Evolutionary conservation across 139 green algal genomes (phyloP), one percentile per base, ranked within the genome.

Genomic region (Eudorina sp.): DNA sequence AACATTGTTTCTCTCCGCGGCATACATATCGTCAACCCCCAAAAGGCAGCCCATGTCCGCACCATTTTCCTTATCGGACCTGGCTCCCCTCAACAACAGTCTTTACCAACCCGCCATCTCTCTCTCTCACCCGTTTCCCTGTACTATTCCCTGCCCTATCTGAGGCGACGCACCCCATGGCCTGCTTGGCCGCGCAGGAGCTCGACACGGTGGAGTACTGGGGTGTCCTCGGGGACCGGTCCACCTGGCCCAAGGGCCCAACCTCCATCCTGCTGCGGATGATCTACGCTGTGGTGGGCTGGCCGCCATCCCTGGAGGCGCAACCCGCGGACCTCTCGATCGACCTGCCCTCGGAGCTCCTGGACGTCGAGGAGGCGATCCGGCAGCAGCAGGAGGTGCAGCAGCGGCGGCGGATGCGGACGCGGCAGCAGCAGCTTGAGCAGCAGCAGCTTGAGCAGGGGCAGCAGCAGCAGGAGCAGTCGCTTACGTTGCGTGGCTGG

Each of bases 131-230:
- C n/a, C n/a, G n/a, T n/a, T n/a, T n/a, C n/a, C n/a, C n/a, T n/a
- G n/a, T n/a, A n/a, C n/a, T n/a, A n/a, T n/a, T n/a, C n/a, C n/a
- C n/a, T n/a, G n/a, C n/a, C n/a, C n/a, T n/a, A n/a, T n/a, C n/a
- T n/a, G n/a, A n/a, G n/a, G n/a, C n/a, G n/a, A n/a, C n/a, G n/a
- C n/a, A n/a, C n/a, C n/a, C n/a, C n/a, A n/a, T n/a, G n/a, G 7
- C 55, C 27, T 66, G 23, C 11, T 77, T 16, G 8, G 38, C n/a
- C 4, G 23, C 0, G 3, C 45, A 92, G 60, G 90, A 91, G 40
- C 90, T 97, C 27, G 89, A 97, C 91, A 81, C 86, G 34, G 88
- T 95, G 21, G 91, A 97, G 89, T 87, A 90, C 40, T 98, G 95
- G 95, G 96, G 96, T 1, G 55, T 72, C 31, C 89, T 98, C 5